Base-by-base conservation (phyloP, 1,284 basidiomycete species). In the Sporisorium reilianum region DNA sequence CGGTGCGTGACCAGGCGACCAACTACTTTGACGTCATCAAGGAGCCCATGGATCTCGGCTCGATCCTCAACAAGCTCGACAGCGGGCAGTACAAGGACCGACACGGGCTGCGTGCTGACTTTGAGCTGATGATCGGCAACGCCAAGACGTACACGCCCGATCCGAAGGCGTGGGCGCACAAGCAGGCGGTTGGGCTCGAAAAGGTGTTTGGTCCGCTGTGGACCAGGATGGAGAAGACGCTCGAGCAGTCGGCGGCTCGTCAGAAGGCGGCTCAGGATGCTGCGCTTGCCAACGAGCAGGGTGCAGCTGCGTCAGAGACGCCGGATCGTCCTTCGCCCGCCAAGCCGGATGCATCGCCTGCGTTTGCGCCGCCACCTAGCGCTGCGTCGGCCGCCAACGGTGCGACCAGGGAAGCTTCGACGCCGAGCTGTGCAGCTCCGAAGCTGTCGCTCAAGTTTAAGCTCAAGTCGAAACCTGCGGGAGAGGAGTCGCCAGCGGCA, bases 31-130 rank as follows among this genome's bases (percentile, higher is more conserved):
- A 92, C 55, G 87, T 96, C 63, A 92, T 99, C 86, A 92, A 93
- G 84, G 88, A 91, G 16, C 96, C 97, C 0, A 98, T 99, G 93
- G 96, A 99, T 84, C 87, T 99, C 14, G 91, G 90, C 52, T 95
- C 94, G 0, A 93, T 97, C 87, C 88, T 88, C 22, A 92, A 92
- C 57, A 98, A 97, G 85, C 87, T 99, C 25, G 91, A 94, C 79
- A 90, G 89, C 65, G 94, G 94, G 0, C 75, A 83, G 56, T 99
- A 98, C 87, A 89, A 90, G 67, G 90, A 93, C 79, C 90, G 95
- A 23, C 90, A 91, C 80, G 91, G 89, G 22, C 96, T 98, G 83
- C 91, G 92, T 78, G 87, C 88, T 20, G 96, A 99, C 85, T 92
- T 99, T 84, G 90, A 89, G 63, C 89, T 97, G 52, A 93, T 99